Percentiles rank a stretch among this genome's conserved stretches.
Evolutionary conservation across 768 basidiomycete species (phyloP).

Genomic region (Termitomyces sp.): DNA sequence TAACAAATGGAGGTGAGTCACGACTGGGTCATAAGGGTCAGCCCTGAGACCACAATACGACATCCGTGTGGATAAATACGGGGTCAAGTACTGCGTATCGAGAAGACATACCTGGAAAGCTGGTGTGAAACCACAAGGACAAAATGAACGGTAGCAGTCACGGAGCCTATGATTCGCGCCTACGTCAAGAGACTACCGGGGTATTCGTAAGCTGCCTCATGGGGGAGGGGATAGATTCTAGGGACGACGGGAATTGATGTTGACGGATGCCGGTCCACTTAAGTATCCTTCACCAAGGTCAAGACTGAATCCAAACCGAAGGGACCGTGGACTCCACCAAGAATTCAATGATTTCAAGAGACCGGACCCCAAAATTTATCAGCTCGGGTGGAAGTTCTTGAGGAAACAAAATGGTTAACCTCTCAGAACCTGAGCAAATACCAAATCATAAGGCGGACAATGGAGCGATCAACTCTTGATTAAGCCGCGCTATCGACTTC

Average conservation of each 20-base stretch:
- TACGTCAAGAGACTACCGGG: background rate
- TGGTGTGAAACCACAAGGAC: background rate
- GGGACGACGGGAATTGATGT: background rate
- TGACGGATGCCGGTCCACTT: background rate
- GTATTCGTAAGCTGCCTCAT: background rate
- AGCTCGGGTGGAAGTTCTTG: background rate
- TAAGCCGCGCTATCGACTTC: background rate
- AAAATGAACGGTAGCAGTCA: background rate
- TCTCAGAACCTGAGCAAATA: background rate
- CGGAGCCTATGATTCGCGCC: background rate
- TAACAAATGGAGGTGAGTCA: conserved; percentile 1
- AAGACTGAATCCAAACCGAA: background rate
- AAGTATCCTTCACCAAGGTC: background rate
- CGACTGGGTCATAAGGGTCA: background rate
- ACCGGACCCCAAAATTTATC: background rate
- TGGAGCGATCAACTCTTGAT: background rate
- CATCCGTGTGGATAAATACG: background rate
- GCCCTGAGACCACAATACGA: background rate
- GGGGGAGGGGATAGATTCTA: background rate
- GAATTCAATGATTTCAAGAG: background rate
- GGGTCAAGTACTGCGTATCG: background rate
- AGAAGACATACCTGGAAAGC: background rate
- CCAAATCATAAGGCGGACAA: too few relatives aligned
- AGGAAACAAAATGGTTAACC: background rate
- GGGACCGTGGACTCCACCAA: background rate